Percentiles rank a stretch among this genome's conserved stretches.
Evolutionary conservation across 306 rosid species (phyloP).

Genomic region (Vigna hirtella): DNA sequence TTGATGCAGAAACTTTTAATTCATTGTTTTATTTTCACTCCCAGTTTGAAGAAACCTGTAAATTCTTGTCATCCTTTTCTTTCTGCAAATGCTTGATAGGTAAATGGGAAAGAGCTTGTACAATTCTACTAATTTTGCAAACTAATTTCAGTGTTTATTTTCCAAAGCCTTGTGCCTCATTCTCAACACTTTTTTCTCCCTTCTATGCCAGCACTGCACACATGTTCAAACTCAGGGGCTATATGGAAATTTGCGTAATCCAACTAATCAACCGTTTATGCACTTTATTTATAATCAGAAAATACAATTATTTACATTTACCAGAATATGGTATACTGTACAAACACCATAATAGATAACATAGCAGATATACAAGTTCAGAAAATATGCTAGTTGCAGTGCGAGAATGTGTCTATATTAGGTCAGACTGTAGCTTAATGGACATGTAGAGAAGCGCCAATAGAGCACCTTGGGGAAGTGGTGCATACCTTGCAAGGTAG

Average conservation of each 20-base stretch:
- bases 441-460: conserved; percentile 94
- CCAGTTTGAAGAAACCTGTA: conserved; percentile 10
- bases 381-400: conserved; percentile 29
- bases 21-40: conserved; percentile 16
- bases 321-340: conserved; percentile 30
- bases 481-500: conserved; percentile 73
- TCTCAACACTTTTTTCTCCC: neutral
- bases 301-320: conserved; percentile 42
- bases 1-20: conserved; percentile 27
- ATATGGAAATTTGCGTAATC: conserved; percentile 21
- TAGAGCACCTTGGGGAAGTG: conserved; percentile 78
- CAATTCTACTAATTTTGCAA: conserved; percentile 20
- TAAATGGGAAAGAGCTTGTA: conserved; percentile 18
- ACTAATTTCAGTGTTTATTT: conserved; percentile 2
- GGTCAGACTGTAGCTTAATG: conserved; percentile 74
- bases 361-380: conserved; percentile 5
- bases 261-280: neutral
- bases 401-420: conserved; percentile 31
- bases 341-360: conserved; percentile 42
- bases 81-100: neutral
- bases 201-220: conserved; percentile 9
- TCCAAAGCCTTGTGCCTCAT: neutral
- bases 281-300: conserved; percentile 17
- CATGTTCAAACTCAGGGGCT: conserved; percentile 4
- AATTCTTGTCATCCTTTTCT: conserved; percentile 28